phyloP scores from a whole-genome alignment of 805 yeast species.

The Ogataea neopini region DNA sequence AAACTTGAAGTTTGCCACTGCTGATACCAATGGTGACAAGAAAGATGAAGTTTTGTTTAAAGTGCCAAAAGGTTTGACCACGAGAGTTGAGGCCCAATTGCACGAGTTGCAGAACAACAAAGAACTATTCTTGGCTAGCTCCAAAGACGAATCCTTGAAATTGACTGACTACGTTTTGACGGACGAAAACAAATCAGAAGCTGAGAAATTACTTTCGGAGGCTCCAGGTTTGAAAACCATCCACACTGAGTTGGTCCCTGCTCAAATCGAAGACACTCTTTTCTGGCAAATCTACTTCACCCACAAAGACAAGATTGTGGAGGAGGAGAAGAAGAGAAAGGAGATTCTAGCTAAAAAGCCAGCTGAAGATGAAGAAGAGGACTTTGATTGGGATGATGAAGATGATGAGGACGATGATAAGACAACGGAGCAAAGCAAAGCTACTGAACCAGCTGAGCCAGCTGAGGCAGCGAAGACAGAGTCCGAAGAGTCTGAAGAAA shows the following conservation, averaged over 20 bases:
- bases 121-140: constrained; percentile 41
- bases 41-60: constrained; percentile 45
- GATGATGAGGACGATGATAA: constrained; percentile 49
- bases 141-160: constrained; percentile 37
- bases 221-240: constrained; percentile 54
- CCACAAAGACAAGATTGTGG: constrained; percentile 51
- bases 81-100: constrained; percentile 65
- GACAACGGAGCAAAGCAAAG: constrained; percentile 1
- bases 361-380: constrained; percentile 42
- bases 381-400: constrained; percentile 53
- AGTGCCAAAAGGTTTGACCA: constrained; percentile 43
- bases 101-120: constrained; percentile 53
- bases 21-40: constrained; percentile 28
- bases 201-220: constrained; percentile 40
- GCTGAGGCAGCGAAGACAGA: not conserved
- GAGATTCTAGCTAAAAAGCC: constrained; percentile 49
- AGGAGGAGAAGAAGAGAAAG: constrained; percentile 67
- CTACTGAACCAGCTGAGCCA: not conserved
- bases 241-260: constrained; percentile 69
- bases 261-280: constrained; percentile 48
- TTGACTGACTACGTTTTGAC: constrained; percentile 41
- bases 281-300: constrained; percentile 79
- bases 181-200: constrained; percentile 49
- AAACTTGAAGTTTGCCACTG: constrained; percentile 15
- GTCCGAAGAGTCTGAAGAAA: constrained; percentile 1